These are phyloP conservation scores for Erodium trifolium DNA, from an alignment of 441 rosid species.

Conservation along the genomic window DNA sequence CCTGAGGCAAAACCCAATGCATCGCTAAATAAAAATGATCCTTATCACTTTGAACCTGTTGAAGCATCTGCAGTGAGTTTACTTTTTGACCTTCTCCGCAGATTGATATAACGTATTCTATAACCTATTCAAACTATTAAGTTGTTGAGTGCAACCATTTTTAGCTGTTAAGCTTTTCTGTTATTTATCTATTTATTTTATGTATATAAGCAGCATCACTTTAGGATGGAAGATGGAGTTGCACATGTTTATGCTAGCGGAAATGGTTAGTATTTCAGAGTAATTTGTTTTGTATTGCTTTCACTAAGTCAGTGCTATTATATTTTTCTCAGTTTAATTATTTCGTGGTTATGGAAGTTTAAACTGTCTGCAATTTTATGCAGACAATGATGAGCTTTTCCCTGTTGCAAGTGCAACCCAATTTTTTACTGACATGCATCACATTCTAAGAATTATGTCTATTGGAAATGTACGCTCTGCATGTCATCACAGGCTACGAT, in stretches of 20 bases:
- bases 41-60: constrained; percentile 41
- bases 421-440: constrained; percentile 66
- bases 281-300: not conserved
- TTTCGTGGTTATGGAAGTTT: constrained; percentile 5
- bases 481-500: constrained; percentile 55
- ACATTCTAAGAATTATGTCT: constrained; percentile 46
- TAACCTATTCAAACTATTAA: not conserved
- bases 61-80: constrained; percentile 47
- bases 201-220: constrained; percentile 44
- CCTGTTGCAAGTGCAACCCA: constrained; percentile 56
- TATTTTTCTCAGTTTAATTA: not conserved
- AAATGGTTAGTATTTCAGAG: constrained; percentile 28
- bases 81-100: constrained; percentile 3
- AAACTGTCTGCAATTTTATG: constrained; percentile 12
- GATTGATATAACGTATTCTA: not conserved
- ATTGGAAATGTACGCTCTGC: constrained; percentile 60
- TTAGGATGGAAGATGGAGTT: constrained; percentile 64
- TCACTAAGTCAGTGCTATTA: not conserved
- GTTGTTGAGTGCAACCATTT: not conserved
- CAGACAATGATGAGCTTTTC: constrained; percentile 48
- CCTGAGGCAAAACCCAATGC: constrained; percentile 29
- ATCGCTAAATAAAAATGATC: constrained; percentile 34
- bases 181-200: not conserved
- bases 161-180: not conserved
- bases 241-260: constrained; percentile 50